Conservation (phyloP, 345 rosid genomes). For the Lepidium didymum region DNA sequence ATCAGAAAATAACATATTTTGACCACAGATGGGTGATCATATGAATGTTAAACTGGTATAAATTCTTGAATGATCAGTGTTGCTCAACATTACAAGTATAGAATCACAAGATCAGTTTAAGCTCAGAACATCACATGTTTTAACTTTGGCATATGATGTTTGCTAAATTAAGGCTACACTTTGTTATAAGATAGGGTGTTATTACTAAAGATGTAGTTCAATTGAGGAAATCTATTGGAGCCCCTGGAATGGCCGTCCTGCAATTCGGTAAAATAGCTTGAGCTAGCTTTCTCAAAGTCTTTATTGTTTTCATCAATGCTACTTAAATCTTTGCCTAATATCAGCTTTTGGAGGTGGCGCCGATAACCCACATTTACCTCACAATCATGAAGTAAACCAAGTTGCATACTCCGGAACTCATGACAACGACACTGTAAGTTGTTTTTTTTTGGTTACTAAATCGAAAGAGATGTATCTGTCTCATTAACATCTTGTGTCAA, state of each 20-base stretch:
- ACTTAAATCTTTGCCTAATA: not conserved
- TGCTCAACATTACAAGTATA: no score
- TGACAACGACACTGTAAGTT: constrained; percentile 84
- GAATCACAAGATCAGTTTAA: not conserved
- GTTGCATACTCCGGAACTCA: constrained; percentile 98
- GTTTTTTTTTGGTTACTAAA: not conserved
- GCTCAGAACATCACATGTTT: not conserved
- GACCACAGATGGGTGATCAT: no score
- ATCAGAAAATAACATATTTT: no score
- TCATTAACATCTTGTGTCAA: not conserved
- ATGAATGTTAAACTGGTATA: no score
- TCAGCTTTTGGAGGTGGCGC: constrained; percentile 83
- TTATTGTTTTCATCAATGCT: not conserved
- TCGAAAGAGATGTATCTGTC: not conserved
- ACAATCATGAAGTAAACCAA: constrained; percentile 83
- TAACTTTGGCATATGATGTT: not conserved
- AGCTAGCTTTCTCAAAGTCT: not conserved
- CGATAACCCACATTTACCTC: constrained; percentile 87
- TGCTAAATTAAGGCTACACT: constrained; percentile 3
- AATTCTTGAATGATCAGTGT: no score
- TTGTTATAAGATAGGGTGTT: constrained; percentile 56
- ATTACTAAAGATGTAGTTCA: constrained; percentile 86
- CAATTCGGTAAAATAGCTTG: constrained; percentile 63
- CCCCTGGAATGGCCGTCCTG: constrained; percentile 98
- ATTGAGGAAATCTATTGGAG: constrained; percentile 81